phyloP scores from a whole-genome alignment of 805 yeast species.

The Ogataea glucozyma region DNA sequence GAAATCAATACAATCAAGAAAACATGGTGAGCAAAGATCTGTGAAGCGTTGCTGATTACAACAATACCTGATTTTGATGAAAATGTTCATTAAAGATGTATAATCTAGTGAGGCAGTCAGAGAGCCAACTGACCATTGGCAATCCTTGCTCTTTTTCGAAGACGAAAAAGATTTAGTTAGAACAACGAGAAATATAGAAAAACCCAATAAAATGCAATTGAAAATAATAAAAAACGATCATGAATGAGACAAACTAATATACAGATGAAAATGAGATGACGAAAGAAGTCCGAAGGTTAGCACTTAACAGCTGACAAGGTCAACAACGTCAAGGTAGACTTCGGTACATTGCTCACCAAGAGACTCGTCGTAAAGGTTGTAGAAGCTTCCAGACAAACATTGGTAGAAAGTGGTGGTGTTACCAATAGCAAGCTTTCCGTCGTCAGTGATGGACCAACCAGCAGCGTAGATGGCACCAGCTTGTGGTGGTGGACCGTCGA shows the following conservation, averaged over 20 bases:
- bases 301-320: slow-evolving; percentile 40
- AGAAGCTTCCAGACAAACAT: slow-evolving; percentile 57
- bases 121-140: slow-evolving; percentile 4
- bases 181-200: slow-evolving; percentile 2
- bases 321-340: slow-evolving; percentile 47
- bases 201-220: slow-evolving; percentile 18
- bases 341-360: slow-evolving; percentile 47
- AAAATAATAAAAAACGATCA: slow-evolving; percentile 18
- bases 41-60: no score
- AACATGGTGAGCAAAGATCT: no score
- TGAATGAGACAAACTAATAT: slow-evolving; percentile 18
- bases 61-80: no score
- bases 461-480: slow-evolving; percentile 56
- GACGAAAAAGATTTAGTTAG: slow-evolving; percentile 14
- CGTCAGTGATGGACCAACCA: slow-evolving; percentile 50
- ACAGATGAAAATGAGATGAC: slow-evolving; percentile 9
- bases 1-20: no score
- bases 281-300: background rate
- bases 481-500: slow-evolving; percentile 67
- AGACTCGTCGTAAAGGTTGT: slow-evolving; percentile 55
- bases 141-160: slow-evolving; percentile 21
- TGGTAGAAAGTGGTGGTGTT: slow-evolving; percentile 50
- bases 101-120: no score
- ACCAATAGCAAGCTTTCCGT: slow-evolving; percentile 53
- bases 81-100: no score